These are phyloP conservation scores for Remersonia thermophila DNA, from an alignment of 2,329 filamentous ascomycete species.

Conservation along the genomic window DNA sequence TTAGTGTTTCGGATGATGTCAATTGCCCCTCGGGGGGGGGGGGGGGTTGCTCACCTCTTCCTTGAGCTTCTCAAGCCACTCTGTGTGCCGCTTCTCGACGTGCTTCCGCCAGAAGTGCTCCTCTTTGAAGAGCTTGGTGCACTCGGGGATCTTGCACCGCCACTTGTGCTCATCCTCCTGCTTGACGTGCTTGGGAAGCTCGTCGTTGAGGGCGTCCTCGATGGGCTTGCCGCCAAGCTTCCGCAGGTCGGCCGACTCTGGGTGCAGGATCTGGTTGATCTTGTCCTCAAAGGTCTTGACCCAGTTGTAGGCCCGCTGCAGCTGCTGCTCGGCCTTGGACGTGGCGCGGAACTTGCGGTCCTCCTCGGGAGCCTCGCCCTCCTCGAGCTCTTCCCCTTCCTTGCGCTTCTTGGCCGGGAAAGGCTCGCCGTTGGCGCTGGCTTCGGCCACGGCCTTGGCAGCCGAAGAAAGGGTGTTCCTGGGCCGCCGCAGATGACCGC, in stretches of 20 bases:
- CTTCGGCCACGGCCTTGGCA: conserved; percentile 73
- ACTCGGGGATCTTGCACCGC: conserved; percentile 92
- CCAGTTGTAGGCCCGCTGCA: conserved; percentile 95
- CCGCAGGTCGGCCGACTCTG: conserved; percentile 71
- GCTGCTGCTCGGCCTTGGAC: conserved; percentile 75
- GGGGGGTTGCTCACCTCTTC: conserved; percentile 56
- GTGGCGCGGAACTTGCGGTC: conserved; percentile 64
- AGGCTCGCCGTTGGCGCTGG: conserved; percentile 68
- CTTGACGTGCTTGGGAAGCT: conserved; percentile 78
- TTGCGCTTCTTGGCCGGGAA: conserved; percentile 76
- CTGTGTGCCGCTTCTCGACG: conserved; percentile 84
- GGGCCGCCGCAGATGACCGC: conserved; percentile 89
- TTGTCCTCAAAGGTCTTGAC: conserved; percentile 98
- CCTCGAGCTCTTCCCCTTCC: conserved; percentile 48
- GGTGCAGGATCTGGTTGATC: conserved; percentile 81
- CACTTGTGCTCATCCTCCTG: conserved; percentile 97
- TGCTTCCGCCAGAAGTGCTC: conserved; percentile 97
- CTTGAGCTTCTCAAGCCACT: conserved; percentile 71
- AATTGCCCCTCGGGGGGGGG: background rate
- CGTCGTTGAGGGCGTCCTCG: conserved; percentile 77
- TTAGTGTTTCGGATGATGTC: background rate
- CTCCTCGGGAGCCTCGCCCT: conserved; percentile 49
- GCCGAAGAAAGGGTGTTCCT: conserved; percentile 71
- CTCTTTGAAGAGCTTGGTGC: conserved; percentile 93
- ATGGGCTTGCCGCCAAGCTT: conserved; percentile 83